These are phyloP conservation scores for Phytophthora pini DNA, from an alignment of 352 stramenopile species.

Conservation along the genomic window DNA sequence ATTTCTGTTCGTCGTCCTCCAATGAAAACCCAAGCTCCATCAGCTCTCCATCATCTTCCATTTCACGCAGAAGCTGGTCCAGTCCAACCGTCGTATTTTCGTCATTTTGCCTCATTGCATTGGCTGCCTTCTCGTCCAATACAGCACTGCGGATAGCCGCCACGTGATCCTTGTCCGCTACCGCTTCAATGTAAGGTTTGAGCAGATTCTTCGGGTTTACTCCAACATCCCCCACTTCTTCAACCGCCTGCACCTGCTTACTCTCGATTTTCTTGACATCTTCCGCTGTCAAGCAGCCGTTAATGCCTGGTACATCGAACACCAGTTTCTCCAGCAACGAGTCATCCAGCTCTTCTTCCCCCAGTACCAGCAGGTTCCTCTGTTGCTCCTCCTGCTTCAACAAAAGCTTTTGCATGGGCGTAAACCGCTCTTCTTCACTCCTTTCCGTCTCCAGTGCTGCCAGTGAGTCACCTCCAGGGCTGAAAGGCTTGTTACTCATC, in stretches of 20 bases:
- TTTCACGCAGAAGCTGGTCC: slow-evolving; percentile 72
- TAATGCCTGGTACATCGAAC: slow-evolving; percentile 58
- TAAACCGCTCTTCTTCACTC: not conserved
- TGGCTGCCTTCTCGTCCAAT: slow-evolving; percentile 67
- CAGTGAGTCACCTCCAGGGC: slow-evolving; percentile 68
- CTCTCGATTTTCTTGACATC: slow-evolving; percentile 47
- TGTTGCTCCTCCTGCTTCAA: slow-evolving; percentile 40
- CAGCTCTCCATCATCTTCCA: slow-evolving; percentile 74
- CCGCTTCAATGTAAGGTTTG: slow-evolving; percentile 73
- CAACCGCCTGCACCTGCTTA: slow-evolving; percentile 8
- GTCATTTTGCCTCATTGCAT: slow-evolving; percentile 57
- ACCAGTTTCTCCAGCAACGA: slow-evolving; percentile 50
- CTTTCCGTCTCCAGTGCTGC: slow-evolving; percentile 31
- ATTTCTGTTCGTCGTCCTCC: slow-evolving; percentile 41
- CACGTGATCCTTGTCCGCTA: slow-evolving; percentile 57
- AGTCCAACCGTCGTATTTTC: slow-evolving; percentile 65
- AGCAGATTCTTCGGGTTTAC: slow-evolving; percentile 63
- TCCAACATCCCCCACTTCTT: slow-evolving; percentile 47
- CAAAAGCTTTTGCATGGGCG: slow-evolving; percentile 23
- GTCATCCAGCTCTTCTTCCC: slow-evolving; percentile 31
- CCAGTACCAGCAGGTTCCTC: slow-evolving; percentile 49
- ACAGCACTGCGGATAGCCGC: slow-evolving; percentile 61
- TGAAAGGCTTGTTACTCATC: slow-evolving; percentile 82
- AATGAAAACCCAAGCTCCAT: slow-evolving; percentile 65
- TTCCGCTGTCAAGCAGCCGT: slow-evolving; percentile 55